A percentile compares a stretch with the other conserved stretches of the same genome.
Evolutionary conservation across 2,329 filamentous ascomycete species (phyloP).

Genomic region (Macrophomina phaseolina): DNA sequence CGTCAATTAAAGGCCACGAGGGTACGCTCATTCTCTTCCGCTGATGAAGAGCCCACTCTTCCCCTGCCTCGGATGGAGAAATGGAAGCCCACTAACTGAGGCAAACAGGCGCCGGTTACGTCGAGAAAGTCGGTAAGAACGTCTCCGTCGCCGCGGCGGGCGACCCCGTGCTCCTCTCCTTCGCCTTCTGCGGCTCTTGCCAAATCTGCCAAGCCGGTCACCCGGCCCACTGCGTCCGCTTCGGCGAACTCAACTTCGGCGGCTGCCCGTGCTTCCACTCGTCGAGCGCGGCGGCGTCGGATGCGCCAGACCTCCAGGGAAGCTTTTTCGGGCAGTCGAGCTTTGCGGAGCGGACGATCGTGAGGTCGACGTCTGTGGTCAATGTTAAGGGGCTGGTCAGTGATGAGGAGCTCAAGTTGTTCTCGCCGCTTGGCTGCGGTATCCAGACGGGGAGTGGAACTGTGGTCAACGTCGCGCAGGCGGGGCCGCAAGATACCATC

Average conservation of each 20-base stretch:
- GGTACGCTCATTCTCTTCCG: slow-evolving; percentile 39
- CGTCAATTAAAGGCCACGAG: slow-evolving; percentile 60
- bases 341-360: slow-evolving; percentile 49
- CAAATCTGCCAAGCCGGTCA: slow-evolving; percentile 54
- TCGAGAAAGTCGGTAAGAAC: slow-evolving; percentile 51
- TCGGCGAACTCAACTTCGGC: slow-evolving; percentile 54
- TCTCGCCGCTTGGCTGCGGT: slow-evolving; percentile 54
- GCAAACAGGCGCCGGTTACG: slow-evolving; percentile 49
- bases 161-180: slow-evolving; percentile 56
- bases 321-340: slow-evolving; percentile 58
- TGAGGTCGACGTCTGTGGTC: slow-evolving; percentile 47
- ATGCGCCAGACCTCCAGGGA: slow-evolving; percentile 39
- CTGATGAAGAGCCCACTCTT: no score
- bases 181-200: slow-evolving; percentile 55
- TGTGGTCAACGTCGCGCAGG: slow-evolving; percentile 40
- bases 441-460: slow-evolving; percentile 54
- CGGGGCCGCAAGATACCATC: slow-evolving; percentile 44
- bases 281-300: slow-evolving; percentile 18
- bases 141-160: slow-evolving; percentile 51
- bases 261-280: slow-evolving; percentile 36
- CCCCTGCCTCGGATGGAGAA: no score
- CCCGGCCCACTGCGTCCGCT: slow-evolving; percentile 57
- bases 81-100: no score
- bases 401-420: slow-evolving; percentile 48
- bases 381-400: slow-evolving; percentile 49